These are phyloP conservation scores for Colletotrichum noveboracense DNA, from an alignment of 2,329 filamentous ascomycete genomes.

Conservation along the genomic window DNA sequence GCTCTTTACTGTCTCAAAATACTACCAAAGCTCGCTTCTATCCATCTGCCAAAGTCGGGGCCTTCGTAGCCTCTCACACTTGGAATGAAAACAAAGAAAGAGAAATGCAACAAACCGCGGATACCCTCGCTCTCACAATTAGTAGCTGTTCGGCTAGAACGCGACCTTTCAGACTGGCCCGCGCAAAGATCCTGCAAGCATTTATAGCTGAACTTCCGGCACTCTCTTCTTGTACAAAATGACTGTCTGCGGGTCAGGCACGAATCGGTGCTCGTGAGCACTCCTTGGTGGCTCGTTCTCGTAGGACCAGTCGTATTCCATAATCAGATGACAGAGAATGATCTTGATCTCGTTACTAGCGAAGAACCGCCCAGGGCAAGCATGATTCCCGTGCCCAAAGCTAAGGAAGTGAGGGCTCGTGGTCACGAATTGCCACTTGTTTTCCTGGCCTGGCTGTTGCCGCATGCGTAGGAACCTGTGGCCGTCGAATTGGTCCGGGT, in stretches of 20 bases:
- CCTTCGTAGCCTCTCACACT: background rate
- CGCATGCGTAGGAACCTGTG: background rate
- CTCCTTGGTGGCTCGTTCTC: background rate
- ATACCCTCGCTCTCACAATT: accelerated
- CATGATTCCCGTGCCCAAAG: background rate
- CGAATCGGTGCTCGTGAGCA: background rate
- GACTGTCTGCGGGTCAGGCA: background rate
- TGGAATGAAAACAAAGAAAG: background rate
- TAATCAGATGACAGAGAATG: background rate
- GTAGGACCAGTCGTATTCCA: background rate
- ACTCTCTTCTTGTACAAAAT: background rate
- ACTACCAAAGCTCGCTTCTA: background rate
- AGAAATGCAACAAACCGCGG: background rate
- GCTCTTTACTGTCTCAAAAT: background rate
- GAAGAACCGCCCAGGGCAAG: background rate
- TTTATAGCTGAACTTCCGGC: background rate
- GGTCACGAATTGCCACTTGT: background rate
- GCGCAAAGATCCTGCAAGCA: background rate
- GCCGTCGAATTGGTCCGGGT: background rate
- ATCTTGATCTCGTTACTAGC: background rate
- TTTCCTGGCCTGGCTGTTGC: background rate
- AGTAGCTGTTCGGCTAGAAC: background rate
- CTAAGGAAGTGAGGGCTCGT: background rate
- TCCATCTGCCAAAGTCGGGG: background rate
- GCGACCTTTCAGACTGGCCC: background rate